Evolutionary conservation across 305 asterid genomes (phyloP).

Genomic region (Rubia tinctorum): DNA sequence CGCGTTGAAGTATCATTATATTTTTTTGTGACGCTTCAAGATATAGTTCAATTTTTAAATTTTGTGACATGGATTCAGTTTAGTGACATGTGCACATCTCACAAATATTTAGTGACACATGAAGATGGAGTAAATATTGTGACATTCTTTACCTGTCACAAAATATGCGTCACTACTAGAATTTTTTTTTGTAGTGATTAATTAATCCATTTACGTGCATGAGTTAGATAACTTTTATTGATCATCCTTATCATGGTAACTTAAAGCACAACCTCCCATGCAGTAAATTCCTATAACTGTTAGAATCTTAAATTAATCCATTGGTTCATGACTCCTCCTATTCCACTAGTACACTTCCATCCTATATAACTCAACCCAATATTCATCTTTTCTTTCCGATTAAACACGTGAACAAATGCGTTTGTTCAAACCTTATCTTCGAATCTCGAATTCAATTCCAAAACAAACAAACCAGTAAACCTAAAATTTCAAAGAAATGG

Average conservation of each 20-base stretch:
- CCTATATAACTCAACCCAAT: conserved; percentile 11
- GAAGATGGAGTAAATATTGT: no score
- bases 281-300: conserved; percentile 46
- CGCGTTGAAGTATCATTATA: no score
- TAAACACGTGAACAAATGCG: not conserved
- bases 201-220: not conserved
- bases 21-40: no score
- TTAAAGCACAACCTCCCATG: conserved; percentile 55
- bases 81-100: no score
- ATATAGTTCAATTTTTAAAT: no score
- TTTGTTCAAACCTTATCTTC: not conserved
- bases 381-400: not conserved
- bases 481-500: conserved; percentile 13
- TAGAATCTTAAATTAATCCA: conserved; percentile 4
- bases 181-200: no score
- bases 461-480: conserved; percentile 13
- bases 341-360: conserved; percentile 17
- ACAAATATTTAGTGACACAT: no score
- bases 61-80: no score
- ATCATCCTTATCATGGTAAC: not conserved
- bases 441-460: not conserved
- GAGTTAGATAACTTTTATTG: conserved; percentile 11
- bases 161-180: no score
- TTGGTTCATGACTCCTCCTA: conserved; percentile 21
- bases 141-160: no score